These are phyloP conservation scores for Linnemannia exigua DNA, from an alignment of 192 early-diverging fungal genomes.

Conservation along the genomic window DNA sequence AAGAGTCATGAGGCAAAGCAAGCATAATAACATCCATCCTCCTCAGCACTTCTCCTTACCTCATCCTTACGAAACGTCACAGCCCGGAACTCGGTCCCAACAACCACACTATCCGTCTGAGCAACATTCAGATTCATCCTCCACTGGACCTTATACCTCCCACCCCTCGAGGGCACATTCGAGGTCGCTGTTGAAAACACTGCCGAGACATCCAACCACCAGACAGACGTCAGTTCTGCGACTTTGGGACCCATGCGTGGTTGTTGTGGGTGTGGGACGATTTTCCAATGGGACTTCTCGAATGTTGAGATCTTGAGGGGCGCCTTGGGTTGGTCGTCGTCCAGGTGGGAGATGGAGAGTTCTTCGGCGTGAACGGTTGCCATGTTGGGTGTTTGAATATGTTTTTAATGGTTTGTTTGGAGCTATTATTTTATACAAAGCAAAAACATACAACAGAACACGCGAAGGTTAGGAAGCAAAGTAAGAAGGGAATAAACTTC, in stretches of 20 bases:
- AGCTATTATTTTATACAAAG: too few relatives aligned
- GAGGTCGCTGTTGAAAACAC: neutral
- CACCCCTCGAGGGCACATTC: neutral
- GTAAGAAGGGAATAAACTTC: too few relatives aligned
- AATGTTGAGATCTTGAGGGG: neutral
- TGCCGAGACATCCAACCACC: slow-evolving; percentile 26
- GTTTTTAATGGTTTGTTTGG: too few relatives aligned
- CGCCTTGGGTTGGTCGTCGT: neutral
- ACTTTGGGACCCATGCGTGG: slow-evolving; percentile 12
- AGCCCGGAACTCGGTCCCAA: slow-evolving; percentile 29
- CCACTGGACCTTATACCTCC: slow-evolving; percentile 23
- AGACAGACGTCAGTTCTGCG: slow-evolving; percentile 6
- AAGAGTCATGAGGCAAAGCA: too few relatives aligned
- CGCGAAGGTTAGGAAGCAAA: neutral
- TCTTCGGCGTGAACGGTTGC: slow-evolving; percentile 9
- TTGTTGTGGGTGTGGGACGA: slow-evolving; percentile 3
- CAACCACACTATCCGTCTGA: neutral
- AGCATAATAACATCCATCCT: too few relatives aligned
- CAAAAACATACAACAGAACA: too few relatives aligned
- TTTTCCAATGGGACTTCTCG: slow-evolving; percentile 13
- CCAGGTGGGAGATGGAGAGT: slow-evolving; percentile 22
- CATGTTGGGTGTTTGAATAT: neutral
- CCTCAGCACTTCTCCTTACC: neutral
- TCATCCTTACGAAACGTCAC: slow-evolving; percentile 12
- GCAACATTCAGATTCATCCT: slow-evolving; percentile 11